These are phyloP conservation scores for Aspergillus sp. DNA, from an alignment of 2,329 filamentous ascomycete genomes.

Conservation along the genomic window DNA sequence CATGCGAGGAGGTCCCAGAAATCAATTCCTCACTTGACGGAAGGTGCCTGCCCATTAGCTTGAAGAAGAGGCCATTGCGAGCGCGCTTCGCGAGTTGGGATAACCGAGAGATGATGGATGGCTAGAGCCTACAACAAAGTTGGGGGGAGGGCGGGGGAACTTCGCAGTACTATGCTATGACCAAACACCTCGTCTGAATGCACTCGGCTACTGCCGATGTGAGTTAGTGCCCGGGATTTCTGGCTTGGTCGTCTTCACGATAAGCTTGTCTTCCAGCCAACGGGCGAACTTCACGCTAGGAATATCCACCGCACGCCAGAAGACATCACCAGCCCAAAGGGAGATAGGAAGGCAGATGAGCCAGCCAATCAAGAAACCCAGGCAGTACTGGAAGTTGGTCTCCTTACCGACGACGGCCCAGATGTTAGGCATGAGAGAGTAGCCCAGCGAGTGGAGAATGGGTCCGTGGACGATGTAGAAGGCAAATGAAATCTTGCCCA, in stretches of 20 bases:
- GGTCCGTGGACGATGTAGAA: slow-evolving; percentile 52
- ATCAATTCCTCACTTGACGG: too few relatives aligned
- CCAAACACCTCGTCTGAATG: not conserved
- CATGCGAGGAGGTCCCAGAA: too few relatives aligned
- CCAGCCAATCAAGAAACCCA: slow-evolving; percentile 45
- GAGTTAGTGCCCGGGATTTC: slow-evolving; percentile 8
- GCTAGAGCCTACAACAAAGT: too few relatives aligned
- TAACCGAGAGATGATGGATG: too few relatives aligned
- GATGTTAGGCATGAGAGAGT: slow-evolving; percentile 46
- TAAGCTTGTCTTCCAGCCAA: slow-evolving; percentile 48
- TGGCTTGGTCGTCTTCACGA: slow-evolving; percentile 22
- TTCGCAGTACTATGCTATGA: too few relatives aligned
- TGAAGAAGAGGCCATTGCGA: too few relatives aligned
- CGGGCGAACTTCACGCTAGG: slow-evolving; percentile 53
- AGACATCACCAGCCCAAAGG: slow-evolving; percentile 60
- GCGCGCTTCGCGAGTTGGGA: too few relatives aligned
- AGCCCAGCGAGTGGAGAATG: slow-evolving; percentile 46
- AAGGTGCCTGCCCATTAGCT: too few relatives aligned
- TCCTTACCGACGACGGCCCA: slow-evolving; percentile 44
- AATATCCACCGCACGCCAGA: slow-evolving; percentile 59
- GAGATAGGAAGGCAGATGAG: slow-evolving; percentile 42
- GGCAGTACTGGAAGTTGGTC: slow-evolving; percentile 40
- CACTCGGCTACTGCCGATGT: slow-evolving; percentile 14
- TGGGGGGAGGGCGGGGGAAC: too few relatives aligned
- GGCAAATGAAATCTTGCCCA: slow-evolving; percentile 51